phyloP scores from a whole-genome alignment of 164 flowering plant species.

The Cinnamomum chago region DNA sequence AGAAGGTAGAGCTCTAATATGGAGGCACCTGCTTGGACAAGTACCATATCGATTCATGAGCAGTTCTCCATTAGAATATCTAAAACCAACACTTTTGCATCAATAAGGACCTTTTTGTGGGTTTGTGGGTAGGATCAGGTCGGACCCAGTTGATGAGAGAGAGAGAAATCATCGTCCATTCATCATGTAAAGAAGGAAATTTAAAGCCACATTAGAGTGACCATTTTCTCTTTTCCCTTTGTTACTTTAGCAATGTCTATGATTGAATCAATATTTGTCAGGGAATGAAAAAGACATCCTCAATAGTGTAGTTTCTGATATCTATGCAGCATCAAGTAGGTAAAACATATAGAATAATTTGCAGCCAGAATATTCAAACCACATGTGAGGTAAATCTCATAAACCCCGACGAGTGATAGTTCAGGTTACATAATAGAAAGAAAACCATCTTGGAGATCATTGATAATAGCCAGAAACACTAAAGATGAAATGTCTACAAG shows the following conservation, averaged over 20 bases:
- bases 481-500: too few species aligned
- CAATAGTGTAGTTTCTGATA: not conserved
- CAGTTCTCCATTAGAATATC: not conserved
- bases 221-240: not conserved
- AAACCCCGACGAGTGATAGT: not conserved
- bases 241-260: not conserved
- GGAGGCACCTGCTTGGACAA: slow-evolving; percentile 71
- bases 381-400: not conserved
- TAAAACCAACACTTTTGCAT: too few species aligned
- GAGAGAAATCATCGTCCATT: too few species aligned
- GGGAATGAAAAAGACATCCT: not conserved
- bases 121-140: too few species aligned
- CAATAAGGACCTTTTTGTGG: too few species aligned
- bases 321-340: not conserved
- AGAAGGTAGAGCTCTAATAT: slow-evolving; percentile 77
- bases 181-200: too few species aligned
- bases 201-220: not conserved
- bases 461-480: too few species aligned
- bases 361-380: not conserved
- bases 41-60: not conserved
- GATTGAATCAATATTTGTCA: not conserved
- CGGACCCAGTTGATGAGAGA: too few species aligned
- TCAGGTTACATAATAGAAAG: not conserved
- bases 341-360: too few species aligned
- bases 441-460: too few species aligned